Evolutionary conservation across 305 asterid genomes (phyloP).

Genomic region (Solanum hybrid): DNA sequence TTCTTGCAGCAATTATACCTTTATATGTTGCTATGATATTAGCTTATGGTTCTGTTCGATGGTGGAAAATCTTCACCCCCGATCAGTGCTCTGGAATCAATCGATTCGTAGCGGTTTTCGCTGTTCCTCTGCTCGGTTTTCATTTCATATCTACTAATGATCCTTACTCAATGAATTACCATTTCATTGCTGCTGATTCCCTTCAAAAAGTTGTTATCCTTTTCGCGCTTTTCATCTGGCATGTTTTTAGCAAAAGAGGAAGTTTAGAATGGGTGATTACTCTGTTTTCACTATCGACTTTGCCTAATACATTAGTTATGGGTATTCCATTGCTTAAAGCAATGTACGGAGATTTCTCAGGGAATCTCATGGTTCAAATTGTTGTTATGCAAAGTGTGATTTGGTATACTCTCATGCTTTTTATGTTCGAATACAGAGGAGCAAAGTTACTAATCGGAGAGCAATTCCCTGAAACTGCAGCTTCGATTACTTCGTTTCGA

Average conservation of each 20-base stretch:
- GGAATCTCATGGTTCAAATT: slow-evolving; percentile 77
- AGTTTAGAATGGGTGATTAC: slow-evolving; percentile 79
- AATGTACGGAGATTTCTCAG: slow-evolving; percentile 90
- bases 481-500: slow-evolving; percentile 59
- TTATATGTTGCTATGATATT: slow-evolving; percentile 82
- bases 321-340: slow-evolving; percentile 76
- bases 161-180: slow-evolving; percentile 77
- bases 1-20: slow-evolving; percentile 72
- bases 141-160: slow-evolving; percentile 81
- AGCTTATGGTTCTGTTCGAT: slow-evolving; percentile 76
- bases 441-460: slow-evolving; percentile 62
- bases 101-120: slow-evolving; percentile 88
- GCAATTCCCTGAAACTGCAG: slow-evolving; percentile 92
- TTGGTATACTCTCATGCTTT: slow-evolving; percentile 81
- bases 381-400: slow-evolving; percentile 86
- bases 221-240: slow-evolving; percentile 58
- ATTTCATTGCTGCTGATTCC: slow-evolving; percentile 81
- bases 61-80: slow-evolving; percentile 97
- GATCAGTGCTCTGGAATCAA: slow-evolving; percentile 94
- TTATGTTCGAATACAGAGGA: slow-evolving; percentile 77
- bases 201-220: slow-evolving; percentile 74
- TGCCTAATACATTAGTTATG: slow-evolving; percentile 91
- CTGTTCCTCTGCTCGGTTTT: slow-evolving; percentile 75
- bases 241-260: slow-evolving; percentile 40
- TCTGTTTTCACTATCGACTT: slow-evolving; percentile 68